Evolutionary conservation across 2,329 filamentous ascomycete species (phyloP).

Genomic region (Leptographium procerum): DNA sequence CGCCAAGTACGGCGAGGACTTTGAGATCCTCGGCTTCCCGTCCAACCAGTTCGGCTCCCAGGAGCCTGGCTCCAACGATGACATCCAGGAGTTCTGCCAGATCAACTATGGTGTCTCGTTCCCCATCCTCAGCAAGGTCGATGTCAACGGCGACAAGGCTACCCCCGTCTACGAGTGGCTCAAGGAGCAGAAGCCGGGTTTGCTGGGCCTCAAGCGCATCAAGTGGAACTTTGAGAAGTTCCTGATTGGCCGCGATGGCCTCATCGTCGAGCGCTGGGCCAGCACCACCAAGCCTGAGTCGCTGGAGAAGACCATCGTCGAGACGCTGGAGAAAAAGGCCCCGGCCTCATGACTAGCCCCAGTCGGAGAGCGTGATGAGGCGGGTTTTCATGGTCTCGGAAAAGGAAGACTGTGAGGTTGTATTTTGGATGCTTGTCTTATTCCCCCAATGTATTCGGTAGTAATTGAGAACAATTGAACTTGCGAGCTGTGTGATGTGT

Average conservation of each 20-base stretch:
- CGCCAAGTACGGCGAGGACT: slow-evolving; percentile 59
- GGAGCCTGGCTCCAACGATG: slow-evolving; percentile 73
- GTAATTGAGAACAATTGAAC: neutral
- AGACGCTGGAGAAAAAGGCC: slow-evolving; percentile 53
- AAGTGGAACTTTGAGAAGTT: slow-evolving; percentile 99
- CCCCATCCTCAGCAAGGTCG: slow-evolving; percentile 81
- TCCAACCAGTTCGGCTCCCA: slow-evolving; percentile 96
- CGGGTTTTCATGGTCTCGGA: neutral
- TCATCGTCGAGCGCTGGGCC: slow-evolving; percentile 77
- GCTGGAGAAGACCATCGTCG: slow-evolving; percentile 63
- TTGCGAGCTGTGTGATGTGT: too few species aligned
- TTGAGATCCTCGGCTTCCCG: slow-evolving; percentile 86
- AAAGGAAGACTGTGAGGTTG: neutral
- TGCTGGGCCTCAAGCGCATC: slow-evolving; percentile 78
- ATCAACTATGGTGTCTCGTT: slow-evolving; percentile 91
- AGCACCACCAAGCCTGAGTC: slow-evolving; percentile 77
- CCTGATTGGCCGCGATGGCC: slow-evolving; percentile 72
- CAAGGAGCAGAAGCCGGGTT: slow-evolving; percentile 62
- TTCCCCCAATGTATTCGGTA: neutral
- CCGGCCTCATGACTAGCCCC: slow-evolving; percentile 8
- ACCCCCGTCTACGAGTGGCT: slow-evolving; percentile 71
- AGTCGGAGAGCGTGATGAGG: neutral
- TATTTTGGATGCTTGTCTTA: neutral
- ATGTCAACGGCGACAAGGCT: slow-evolving; percentile 81
- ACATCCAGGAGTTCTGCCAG: slow-evolving; percentile 78